phyloP scores from a whole-genome alignment of 1,284 basidiomycete genomes.

The Exobasidium cylindrosporum region DNA sequence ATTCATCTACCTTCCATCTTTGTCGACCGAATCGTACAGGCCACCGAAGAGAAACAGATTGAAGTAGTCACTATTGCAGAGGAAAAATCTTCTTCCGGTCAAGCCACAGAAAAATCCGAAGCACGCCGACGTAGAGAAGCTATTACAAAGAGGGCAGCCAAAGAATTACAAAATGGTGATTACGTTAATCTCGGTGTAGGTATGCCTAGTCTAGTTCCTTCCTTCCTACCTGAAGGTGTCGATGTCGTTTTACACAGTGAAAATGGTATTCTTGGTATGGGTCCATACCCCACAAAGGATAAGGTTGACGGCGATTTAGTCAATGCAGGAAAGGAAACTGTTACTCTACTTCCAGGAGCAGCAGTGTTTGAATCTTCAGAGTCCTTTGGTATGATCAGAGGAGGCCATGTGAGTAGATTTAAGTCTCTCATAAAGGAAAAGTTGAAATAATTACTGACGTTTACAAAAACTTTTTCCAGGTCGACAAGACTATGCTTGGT shows the following conservation, averaged over 20 bases:
- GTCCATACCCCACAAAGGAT: constrained; percentile 41
- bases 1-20: constrained; percentile 50
- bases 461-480: too few species aligned
- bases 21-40: constrained; percentile 45
- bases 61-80: constrained; percentile 37
- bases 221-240: constrained; percentile 46
- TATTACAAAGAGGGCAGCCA: constrained; percentile 44
- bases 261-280: constrained; percentile 52
- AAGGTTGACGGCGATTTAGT: constrained; percentile 54
- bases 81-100: background rate
- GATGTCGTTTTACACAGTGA: constrained; percentile 46
- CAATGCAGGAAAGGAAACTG: constrained; percentile 86
- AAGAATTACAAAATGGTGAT: constrained; percentile 47
- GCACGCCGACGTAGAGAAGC: constrained; percentile 26
- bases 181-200: constrained; percentile 53
- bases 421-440: too few species aligned
- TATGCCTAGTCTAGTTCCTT: constrained; percentile 50
- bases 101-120: constrained; percentile 24
- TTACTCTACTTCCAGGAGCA: constrained; percentile 74
- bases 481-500: constrained; percentile 84
- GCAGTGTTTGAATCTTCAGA: constrained; percentile 87
- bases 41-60: constrained; percentile 35
- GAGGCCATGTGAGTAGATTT: constrained; percentile 81
- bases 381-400: constrained; percentile 93
- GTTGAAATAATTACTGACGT: too few species aligned